phyloP scores from a whole-genome alignment of 2,329 filamentous ascomycete species.

The Pseudogymnoascus sp. region DNA sequence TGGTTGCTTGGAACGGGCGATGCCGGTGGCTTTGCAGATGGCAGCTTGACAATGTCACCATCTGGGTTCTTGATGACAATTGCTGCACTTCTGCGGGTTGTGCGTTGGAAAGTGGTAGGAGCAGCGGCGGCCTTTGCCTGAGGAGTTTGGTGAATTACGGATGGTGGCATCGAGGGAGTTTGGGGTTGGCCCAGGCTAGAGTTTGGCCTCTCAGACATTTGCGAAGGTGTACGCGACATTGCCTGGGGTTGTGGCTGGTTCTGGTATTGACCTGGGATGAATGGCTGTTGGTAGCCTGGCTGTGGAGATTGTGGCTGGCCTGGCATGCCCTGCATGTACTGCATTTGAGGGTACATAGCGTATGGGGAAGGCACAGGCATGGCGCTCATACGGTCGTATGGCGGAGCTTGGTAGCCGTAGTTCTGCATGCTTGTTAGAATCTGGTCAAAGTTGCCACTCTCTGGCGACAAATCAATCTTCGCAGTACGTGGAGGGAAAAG shows the following conservation, averaged over 20 bases:
- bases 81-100: conserved; percentile 55
- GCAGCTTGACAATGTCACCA: conserved; percentile 69
- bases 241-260: conserved; percentile 50
- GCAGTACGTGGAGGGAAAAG: conserved; percentile 22
- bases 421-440: conserved; percentile 55
- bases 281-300: conserved; percentile 37
- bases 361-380: conserved; percentile 35
- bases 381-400: conserved; percentile 37
- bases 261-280: conserved; percentile 29
- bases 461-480: conserved; percentile 56
- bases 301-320: conserved; percentile 39
- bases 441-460: conserved; percentile 63
- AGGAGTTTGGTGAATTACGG: conserved; percentile 49
- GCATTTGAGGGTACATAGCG: conserved; percentile 38
- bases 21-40: conserved; percentile 57
- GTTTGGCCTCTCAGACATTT: conserved; percentile 61
- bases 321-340: conserved; percentile 40
- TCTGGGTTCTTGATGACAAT: conserved; percentile 79
- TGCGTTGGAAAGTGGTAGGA: conserved; percentile 26
- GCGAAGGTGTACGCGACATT: conserved; percentile 80
- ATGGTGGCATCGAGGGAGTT: conserved; percentile 26
- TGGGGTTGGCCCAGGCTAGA: conserved; percentile 30
- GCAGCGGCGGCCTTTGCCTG: conserved; percentile 38
- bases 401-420: conserved; percentile 48
- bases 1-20: conserved; percentile 46